A percentile compares a stretch with the other conserved stretches of the same genome.
phyloP scores from a whole-genome alignment of 768 basidiomycete species.

The Mycena belliarum region DNA sequence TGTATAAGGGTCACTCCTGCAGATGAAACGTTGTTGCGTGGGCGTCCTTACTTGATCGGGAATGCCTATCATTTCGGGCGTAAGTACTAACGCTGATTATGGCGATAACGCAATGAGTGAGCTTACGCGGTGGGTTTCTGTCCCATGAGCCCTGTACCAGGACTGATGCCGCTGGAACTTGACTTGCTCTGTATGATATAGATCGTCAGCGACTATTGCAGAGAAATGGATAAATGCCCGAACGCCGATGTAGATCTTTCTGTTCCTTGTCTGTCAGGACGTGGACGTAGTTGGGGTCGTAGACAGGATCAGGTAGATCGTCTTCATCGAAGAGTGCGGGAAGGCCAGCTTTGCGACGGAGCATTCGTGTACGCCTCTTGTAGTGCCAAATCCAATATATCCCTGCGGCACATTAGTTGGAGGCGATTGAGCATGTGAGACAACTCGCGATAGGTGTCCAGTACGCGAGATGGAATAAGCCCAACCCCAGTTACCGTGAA shows the following conservation, averaged over 20 bases:
- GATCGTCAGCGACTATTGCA: background rate
- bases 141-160: conserved; percentile 87
- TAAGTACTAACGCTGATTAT: background rate
- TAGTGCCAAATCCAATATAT: conserved; percentile 75
- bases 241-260: conserved; percentile 63
- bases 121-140: conserved; percentile 71
- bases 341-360: conserved; percentile 63
- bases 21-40: background rate
- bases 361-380: conserved; percentile 57
- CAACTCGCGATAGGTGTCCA: conserved; percentile 73
- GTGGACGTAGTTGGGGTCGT: conserved; percentile 70
- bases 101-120: too few relatives aligned
- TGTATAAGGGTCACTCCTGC: conserved; percentile 25
- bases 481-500: conserved; percentile 83
- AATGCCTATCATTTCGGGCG: conserved; percentile 50
- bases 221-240: conserved; percentile 26
- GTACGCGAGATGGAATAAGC: conserved; percentile 70
- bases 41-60: conserved; percentile 56
- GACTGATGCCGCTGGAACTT: conserved; percentile 73
- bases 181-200: conserved; percentile 52
- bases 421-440: background rate
- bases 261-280: conserved; percentile 70
- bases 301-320: conserved; percentile 78
- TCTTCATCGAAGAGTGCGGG: conserved; percentile 73
- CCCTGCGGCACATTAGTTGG: conserved; percentile 40